These are phyloP conservation scores for Monilinia polystroma DNA, from an alignment of 2,329 filamentous ascomycete species.

Conservation along the genomic window DNA sequence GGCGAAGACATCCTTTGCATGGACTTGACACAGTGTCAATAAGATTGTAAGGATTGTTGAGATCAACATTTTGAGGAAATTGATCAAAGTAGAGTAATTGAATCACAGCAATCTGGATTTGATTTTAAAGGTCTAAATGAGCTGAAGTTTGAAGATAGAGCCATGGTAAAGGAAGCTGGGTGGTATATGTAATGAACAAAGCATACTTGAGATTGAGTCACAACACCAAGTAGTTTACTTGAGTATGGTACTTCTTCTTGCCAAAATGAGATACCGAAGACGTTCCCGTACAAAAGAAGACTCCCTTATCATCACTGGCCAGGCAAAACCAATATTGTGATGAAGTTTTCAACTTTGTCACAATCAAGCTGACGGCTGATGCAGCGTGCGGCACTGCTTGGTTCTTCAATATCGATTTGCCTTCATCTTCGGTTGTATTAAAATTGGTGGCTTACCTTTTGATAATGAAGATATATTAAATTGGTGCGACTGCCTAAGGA, in stretches of 20 bases:
- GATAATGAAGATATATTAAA: too few species aligned
- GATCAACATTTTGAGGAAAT: neutral
- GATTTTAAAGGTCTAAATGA: too few species aligned
- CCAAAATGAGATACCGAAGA: neutral
- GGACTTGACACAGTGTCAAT: neutral
- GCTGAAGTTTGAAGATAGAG: too few species aligned
- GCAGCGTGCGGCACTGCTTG: neutral
- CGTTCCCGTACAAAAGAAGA: neutral
- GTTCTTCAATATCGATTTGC: neutral
- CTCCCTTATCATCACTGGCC: neutral
- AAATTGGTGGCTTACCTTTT: too few species aligned
- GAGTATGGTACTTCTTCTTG: neutral
- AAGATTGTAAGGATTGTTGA: neutral
- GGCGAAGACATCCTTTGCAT: constrained; percentile 9
- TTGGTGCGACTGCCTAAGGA: neutral
- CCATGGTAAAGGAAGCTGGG: too few species aligned
- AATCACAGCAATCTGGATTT: neutral
- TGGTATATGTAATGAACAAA: too few species aligned
- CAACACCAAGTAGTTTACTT: too few species aligned
- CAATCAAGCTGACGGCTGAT: neutral
- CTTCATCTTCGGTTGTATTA: too few species aligned
- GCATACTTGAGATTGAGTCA: too few species aligned
- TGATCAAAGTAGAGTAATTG: neutral
- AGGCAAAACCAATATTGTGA: neutral
- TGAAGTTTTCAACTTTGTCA: neutral